Evolutionary conservation across 192 early-diverging fungal species (phyloP), one percentile per base, ranked within the genome.

Genomic region (Powellomyces hirtus): DNA sequence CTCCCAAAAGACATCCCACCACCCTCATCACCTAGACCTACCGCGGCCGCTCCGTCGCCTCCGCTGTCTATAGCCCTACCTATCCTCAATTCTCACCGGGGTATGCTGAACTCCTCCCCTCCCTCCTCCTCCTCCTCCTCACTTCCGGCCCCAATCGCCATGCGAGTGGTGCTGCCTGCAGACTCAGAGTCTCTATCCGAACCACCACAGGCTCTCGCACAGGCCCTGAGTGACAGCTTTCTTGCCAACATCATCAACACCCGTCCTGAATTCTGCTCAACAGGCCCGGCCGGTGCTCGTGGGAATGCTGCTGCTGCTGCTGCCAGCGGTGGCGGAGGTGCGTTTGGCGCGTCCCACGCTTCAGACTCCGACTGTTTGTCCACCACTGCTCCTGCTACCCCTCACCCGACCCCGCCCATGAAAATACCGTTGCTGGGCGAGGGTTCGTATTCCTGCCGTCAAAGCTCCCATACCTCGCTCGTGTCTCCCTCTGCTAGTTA

Each of bases 401-500:
- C 46, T 18, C 46, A 49, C 26, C 14, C 46, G 26, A 49, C 46
- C 4, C 46, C 29, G 2, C 53, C 53, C 26, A 34, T 56, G 53
- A 27, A 30, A 31, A 56, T 56, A 56, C 53, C 53, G 14, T 29
- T 3, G 26, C 51, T 18, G 8, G 51, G 10, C 51, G 53, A 56
- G 18, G 33, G 35, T 36, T 22, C 59, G 2, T 38, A 60, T 20
- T 60, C 59, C 4, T 24, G 26, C 51, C 59, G 59, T 4, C 16
- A 11, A 3, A n/a, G 20, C 36, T 59, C 57, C 51, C 34, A 42
- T 14, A 27, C 55, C 7, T 40, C 57, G 42, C 30, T 45, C 30
- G 46, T 72, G 11, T 72, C 70, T 11, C 70, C 62, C 6, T 62
- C 70, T 22, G 53, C 51, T 26, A 72, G 70, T 45, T 29, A 26